These are phyloP conservation scores for Lomentospora prolificans DNA, from an alignment of 2,329 filamentous ascomycete species.

Conservation along the genomic window DNA sequence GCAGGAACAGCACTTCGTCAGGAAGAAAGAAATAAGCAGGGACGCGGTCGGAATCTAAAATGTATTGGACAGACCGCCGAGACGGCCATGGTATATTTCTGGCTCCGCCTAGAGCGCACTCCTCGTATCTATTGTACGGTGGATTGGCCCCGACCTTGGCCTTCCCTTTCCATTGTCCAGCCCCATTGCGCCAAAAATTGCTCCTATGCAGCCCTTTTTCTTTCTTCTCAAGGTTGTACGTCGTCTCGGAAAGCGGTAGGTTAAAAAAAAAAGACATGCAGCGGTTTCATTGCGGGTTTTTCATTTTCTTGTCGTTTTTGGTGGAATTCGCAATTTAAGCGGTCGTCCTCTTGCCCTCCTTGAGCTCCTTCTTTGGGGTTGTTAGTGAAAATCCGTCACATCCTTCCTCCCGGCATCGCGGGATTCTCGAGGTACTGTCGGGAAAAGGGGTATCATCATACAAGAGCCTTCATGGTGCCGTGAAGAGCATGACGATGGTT, in stretches of 20 bases:
- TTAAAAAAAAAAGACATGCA: not conserved
- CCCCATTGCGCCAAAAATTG: constrained; percentile 3
- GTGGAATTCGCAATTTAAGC: constrained; percentile 44
- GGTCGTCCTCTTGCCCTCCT: constrained; percentile 86
- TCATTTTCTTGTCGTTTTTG: not conserved
- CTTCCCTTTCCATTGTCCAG: constrained; percentile 9
- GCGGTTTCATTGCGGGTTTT: not conserved
- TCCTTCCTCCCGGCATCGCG: not conserved
- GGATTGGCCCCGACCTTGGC: constrained; percentile 3
- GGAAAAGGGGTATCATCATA: constrained; percentile 41
- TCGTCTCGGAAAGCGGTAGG: not conserved
- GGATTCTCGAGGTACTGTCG: not conserved
- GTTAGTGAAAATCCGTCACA: constrained; percentile 20
- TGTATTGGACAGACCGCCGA: constrained; percentile 7
- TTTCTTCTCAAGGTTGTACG: not conserved
- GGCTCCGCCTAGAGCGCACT: constrained; percentile 1
- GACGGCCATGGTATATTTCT: constrained; percentile 8
- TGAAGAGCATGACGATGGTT: constrained; percentile 99
- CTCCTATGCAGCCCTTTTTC: not conserved
- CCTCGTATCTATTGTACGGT: constrained; percentile 7
- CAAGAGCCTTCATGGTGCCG: constrained; percentile 95
- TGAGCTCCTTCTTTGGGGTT: constrained; percentile 76
- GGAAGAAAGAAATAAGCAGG: too few species aligned
- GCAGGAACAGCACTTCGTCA: too few species aligned
- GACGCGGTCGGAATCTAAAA: not conserved